These are phyloP conservation scores for Letharia columbiana DNA, from an alignment of 495 filamentous ascomycete genomes.

Conservation along the genomic window DNA sequence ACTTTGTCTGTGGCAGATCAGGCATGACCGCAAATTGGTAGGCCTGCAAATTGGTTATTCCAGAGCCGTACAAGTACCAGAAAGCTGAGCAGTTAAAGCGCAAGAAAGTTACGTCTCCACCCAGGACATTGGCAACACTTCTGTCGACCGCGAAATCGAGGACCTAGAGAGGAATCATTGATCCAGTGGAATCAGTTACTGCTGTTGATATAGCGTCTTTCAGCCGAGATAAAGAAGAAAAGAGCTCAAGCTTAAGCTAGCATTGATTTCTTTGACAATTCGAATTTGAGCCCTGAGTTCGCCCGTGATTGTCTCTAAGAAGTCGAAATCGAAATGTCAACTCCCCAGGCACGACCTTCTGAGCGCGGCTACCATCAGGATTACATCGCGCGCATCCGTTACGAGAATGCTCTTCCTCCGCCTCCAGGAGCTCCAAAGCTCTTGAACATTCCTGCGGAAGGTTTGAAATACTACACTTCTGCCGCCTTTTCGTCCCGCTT, in stretches of 20 bases:
- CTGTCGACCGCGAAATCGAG: background rate
- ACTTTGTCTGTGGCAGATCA: too few species aligned
- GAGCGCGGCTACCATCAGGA: constrained; percentile 79
- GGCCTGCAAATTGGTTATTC: too few species aligned
- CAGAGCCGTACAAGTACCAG: too few species aligned
- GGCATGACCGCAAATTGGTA: too few species aligned
- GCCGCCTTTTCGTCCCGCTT: constrained; percentile 80
- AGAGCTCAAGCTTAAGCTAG: background rate
- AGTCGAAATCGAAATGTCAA: constrained; percentile 15
- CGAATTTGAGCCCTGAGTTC: background rate
- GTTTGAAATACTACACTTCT: constrained; percentile 77
- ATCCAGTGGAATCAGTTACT: background rate
- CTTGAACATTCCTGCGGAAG: constrained; percentile 89
- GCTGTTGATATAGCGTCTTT: background rate
- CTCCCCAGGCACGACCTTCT: constrained; percentile 31
- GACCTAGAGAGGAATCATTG: background rate
- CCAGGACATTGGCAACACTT: background rate
- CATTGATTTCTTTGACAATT: background rate
- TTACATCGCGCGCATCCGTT: constrained; percentile 89
- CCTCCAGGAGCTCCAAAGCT: constrained; percentile 92
- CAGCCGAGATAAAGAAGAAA: background rate
- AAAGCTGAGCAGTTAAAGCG: background rate
- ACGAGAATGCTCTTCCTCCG: constrained; percentile 88
- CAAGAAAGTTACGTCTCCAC: background rate
- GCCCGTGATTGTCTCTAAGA: background rate